Percentiles rank a stretch among this genome's conserved stretches.
Conservation (phyloP, 345 rosid species). For the Excoecaria agallocha region DNA sequence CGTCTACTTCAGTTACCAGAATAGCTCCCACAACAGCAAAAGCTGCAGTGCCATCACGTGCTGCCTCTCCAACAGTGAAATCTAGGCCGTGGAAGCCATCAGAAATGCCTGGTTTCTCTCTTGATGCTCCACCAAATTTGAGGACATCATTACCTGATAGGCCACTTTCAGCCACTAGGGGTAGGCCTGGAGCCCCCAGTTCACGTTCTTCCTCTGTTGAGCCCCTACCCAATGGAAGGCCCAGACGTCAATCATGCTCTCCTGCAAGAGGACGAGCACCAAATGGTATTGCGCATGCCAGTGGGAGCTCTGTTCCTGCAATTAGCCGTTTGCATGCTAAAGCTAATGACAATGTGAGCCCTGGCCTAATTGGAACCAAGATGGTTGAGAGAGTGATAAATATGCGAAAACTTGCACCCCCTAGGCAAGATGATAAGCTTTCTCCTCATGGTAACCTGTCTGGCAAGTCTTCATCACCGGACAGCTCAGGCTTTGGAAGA, state of each 20-base stretch:
- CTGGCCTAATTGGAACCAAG: slow-evolving; percentile 77
- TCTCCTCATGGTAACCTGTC: slow-evolving; percentile 73
- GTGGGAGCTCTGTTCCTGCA: slow-evolving; percentile 95
- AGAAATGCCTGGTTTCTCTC: slow-evolving; percentile 97
- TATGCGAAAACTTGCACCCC: slow-evolving; percentile 88
- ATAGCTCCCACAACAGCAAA: slow-evolving; percentile 11
- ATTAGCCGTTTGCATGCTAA: slow-evolving; percentile 59
- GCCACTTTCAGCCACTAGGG: slow-evolving; percentile 90
- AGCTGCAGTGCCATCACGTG: slow-evolving; percentile 57
- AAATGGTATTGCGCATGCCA: slow-evolving; percentile 52
- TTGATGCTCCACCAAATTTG: slow-evolving; percentile 93
- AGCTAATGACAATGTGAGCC: slow-evolving; percentile 73
- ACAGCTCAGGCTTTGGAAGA: slow-evolving; percentile 89
- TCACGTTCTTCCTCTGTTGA: slow-evolving; percentile 84
- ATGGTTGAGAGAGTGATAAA: slow-evolving; percentile 97
- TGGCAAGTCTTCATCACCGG: slow-evolving; percentile 87
- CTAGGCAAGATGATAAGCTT: slow-evolving; percentile 68
- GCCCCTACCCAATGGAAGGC: slow-evolving; percentile 64
- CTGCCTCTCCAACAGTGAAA: slow-evolving; percentile 69
- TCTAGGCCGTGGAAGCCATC: slow-evolving; percentile 96
- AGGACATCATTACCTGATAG: slow-evolving; percentile 84
- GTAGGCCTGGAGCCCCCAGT: slow-evolving; percentile 93
- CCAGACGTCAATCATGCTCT: slow-evolving; percentile 89
- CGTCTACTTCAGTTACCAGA: slow-evolving; percentile 15
- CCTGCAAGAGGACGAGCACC: slow-evolving; percentile 86